Conservation (phyloP, 1,284 basidiomycete species). For the Trametes sp. region DNA sequence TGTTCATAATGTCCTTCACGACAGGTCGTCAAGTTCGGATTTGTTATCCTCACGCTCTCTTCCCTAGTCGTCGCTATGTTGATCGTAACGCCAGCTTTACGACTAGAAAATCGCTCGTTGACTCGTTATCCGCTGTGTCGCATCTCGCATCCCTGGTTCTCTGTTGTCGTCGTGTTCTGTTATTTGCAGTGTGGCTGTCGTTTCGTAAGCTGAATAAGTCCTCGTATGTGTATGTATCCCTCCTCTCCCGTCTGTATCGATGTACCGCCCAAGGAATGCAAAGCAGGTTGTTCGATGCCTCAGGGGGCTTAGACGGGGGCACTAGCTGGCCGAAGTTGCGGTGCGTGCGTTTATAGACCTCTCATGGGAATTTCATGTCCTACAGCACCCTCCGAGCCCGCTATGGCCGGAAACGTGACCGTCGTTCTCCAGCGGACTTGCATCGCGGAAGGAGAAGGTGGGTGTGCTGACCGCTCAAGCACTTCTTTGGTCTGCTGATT, state of each 20-base stretch:
- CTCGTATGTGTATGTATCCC: conserved; percentile 32
- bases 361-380: conserved; percentile 7
- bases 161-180: conserved; percentile 30
- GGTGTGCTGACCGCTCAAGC: conserved; percentile 13
- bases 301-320: neutral
- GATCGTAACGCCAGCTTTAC: conserved; percentile 30
- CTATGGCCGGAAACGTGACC: conserved; percentile 6
- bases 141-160: conserved; percentile 25
- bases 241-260: conserved; percentile 24
- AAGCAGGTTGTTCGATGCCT: neutral
- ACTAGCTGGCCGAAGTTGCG: neutral
- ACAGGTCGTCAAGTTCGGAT: conserved; percentile 25
- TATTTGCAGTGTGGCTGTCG: conserved; percentile 23
- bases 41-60: conserved; percentile 14
- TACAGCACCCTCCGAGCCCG: neutral
- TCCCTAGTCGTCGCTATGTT: conserved; percentile 32
- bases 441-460: conserved; percentile 8
- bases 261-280: conserved; percentile 13
- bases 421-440: neutral
- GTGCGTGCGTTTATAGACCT: conserved; percentile 5
- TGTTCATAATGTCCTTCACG: conserved; percentile 23
- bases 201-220: conserved; percentile 22
- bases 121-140: conserved; percentile 20
- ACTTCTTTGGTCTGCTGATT: conserved; percentile 1
- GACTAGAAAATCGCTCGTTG: conserved; percentile 14